phyloP scores from a whole-genome alignment of 225 moss, liverwort and hornwort genomes.

The Pleurozium schreberi region DNA sequence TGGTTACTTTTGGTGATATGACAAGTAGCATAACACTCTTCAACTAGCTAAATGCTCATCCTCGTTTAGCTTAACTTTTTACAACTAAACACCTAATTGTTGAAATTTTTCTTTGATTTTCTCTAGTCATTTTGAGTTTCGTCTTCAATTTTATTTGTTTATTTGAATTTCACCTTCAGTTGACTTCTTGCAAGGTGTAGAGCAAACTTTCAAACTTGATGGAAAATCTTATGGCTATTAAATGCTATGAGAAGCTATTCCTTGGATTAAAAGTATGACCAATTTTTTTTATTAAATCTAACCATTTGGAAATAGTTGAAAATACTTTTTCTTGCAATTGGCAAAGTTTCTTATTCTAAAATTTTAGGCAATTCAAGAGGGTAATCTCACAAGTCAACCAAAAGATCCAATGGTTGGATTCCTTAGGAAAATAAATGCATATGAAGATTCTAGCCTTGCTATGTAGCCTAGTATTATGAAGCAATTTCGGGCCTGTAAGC shows the following conservation, averaged over 20 bases:
- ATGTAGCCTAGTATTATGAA: background rate
- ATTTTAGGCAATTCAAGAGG: too few species aligned
- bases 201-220: background rate
- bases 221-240: too few species aligned
- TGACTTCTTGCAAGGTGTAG: background rate
- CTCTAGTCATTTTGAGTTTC: rapidly evolving
- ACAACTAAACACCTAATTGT: too few species aligned
- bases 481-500: rapidly evolving
- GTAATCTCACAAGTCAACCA: background rate
- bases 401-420: background rate
- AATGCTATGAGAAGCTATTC: background rate
- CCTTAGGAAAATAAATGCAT: background rate
- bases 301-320: background rate
- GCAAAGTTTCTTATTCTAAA: background rate
- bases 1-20: background rate
- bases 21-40: background rate
- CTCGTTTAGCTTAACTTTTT: too few species aligned
- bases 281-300: background rate
- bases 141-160: background rate
- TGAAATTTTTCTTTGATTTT: too few species aligned
- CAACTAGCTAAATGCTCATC: background rate
- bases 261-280: background rate
- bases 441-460: background rate
- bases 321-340: background rate
- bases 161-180: too few species aligned